Evolutionary conservation across 257 asterid genomes (phyloP).

Genomic region (Nicotiana paniculata): DNA sequence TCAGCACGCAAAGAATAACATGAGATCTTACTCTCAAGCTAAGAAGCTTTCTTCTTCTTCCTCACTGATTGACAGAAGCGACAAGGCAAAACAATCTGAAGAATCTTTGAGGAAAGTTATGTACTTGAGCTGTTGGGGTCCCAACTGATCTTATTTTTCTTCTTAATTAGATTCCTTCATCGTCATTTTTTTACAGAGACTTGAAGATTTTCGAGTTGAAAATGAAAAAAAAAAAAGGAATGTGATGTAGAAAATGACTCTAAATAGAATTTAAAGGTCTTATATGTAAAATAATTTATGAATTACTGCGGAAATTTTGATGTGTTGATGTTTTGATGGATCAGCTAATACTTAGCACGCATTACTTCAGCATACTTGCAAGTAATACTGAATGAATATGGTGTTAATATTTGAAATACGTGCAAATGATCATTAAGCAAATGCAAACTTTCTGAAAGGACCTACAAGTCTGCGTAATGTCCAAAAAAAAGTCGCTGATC

Average conservation of each 20-base stretch:
- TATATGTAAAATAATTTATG: too few relatives aligned
- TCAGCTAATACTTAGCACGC: not conserved
- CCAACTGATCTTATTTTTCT: not conserved
- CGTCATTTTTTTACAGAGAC: not conserved
- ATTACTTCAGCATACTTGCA: not conserved
- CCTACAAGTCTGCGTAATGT: too few relatives aligned
- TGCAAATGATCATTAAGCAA: not conserved
- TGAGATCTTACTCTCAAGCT: conserved; percentile 6
- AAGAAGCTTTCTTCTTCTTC: conserved; percentile 12
- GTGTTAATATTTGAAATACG: not conserved
- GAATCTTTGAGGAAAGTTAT: conserved; percentile 24
- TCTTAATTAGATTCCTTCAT: not conserved
- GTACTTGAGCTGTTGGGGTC: conserved; percentile 28
- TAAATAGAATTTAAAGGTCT: not conserved
- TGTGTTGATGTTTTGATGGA: not conserved
- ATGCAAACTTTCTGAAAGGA: not conserved
- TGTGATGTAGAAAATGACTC: not conserved
- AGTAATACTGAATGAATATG: too few relatives aligned
- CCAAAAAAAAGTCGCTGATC: too few relatives aligned
- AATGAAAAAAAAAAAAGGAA: not conserved
- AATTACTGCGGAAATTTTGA: too few relatives aligned
- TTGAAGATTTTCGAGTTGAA: not conserved
- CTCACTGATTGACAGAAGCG: not conserved
- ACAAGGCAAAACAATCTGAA: conserved; percentile 7
- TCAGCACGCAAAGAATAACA: conserved; percentile 10